Base-by-base conservation (phyloP, 176 grass and related monocot species). In the Cenchrus purpureus region DNA sequence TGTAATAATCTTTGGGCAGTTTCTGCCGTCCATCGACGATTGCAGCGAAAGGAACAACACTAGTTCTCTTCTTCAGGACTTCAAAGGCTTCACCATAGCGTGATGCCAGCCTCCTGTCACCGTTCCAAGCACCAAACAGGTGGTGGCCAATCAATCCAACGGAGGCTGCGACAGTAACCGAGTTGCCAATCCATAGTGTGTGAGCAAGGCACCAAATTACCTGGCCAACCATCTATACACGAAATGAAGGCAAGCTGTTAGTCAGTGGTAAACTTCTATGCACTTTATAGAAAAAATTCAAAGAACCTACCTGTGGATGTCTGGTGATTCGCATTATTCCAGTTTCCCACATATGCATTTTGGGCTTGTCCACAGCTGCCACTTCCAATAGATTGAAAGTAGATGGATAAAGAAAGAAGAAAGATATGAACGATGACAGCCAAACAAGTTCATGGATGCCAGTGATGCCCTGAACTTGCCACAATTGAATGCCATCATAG, bases 361-460 rank as follows among this genome's bases (percentile, higher is more conserved):
- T 99, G 46, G 97, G 97, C 82, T 96, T 92, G 89, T 99, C 97
- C 40, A 99, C 91, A 4, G 97, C 97, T 50, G 97, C 97, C 12
- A 99, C 93, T 92, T 99, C 93, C 64, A 96, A 86, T 63, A 96
- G 88, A 91, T 99, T 99, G 84, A 99, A 99, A 54, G 97, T 96
- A 12, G 97, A 99, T 87, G 93, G 97, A 72, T 99, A 99, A 28
- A 99, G 45, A 79, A 98, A 88, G 79, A 92, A 91, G 74, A 99
- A 96, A 3, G 93, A 99, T 43, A 99, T 68, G 15, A 96, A 99
- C 10, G 83, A 91, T 49, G 90, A 94, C 45, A 96, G 0, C 91
- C 97, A 99, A 88, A 99, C 91, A 68, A 94, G 83, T 76, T 94
- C 91, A 73, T 99, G 97, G 42, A 99, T 31, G 61, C 93, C 91